Evolutionary conservation across 768 basidiomycete species (phyloP).

Genomic region (Lentinula aciculospora): DNA sequence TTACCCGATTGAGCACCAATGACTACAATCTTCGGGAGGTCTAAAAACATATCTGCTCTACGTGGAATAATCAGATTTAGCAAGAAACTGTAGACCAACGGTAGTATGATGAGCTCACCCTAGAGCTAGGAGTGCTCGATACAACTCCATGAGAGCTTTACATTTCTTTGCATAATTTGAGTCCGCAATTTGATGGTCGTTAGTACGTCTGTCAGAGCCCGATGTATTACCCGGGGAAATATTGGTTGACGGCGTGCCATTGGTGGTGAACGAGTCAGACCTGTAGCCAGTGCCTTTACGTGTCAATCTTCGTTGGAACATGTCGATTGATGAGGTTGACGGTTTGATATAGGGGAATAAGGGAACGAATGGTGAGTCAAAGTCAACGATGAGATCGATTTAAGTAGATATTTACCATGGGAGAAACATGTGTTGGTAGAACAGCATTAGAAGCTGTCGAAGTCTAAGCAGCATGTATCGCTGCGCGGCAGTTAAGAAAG

Average conservation of each 20-base stretch:
- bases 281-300: background rate
- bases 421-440: background rate
- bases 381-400: background rate
- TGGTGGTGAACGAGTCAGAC: too few relatives aligned
- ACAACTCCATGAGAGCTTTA: constrained; percentile 27
- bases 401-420: background rate
- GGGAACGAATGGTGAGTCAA: background rate
- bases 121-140: constrained; percentile 23
- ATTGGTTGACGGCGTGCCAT: background rate
- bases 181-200: background rate
- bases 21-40: constrained; percentile 30
- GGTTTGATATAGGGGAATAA: background rate
- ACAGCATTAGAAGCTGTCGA: background rate
- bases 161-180: constrained; percentile 25
- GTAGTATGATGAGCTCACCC: constrained; percentile 15
- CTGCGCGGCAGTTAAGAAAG: background rate
- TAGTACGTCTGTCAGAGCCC: background rate
- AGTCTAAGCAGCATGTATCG: background rate
- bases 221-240: background rate
- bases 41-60: constrained; percentile 22
- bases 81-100: background rate
- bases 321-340: background rate
- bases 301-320: too few relatives aligned
- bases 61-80: constrained; percentile 1
- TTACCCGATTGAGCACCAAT: constrained; percentile 38